Conservation (phyloP, 179 eudicot genomes). For the Beta macrorhiza region DNA sequence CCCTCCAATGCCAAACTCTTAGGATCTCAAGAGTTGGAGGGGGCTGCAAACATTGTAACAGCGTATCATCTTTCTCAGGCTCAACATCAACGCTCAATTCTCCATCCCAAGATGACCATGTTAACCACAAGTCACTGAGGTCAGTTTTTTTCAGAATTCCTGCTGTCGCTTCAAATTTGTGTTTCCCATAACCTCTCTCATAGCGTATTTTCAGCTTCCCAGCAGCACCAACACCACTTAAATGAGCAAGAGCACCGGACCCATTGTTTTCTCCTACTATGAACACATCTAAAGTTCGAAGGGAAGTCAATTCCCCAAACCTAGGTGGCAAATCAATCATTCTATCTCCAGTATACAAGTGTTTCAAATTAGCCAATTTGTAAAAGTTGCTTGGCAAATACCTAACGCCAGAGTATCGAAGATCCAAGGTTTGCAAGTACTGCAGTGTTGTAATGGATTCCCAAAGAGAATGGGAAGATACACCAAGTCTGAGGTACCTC, state of each 20-base stretch:
- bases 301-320: slow-evolving; percentile 8
- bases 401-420: background rate
- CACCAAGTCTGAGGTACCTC: slow-evolving; percentile 21
- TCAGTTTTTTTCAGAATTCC: too few species aligned
- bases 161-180: too few species aligned
- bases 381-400: slow-evolving; percentile 1
- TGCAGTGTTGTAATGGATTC: background rate
- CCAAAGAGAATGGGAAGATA: background rate
- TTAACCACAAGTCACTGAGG: too few species aligned
- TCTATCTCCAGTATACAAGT: background rate
- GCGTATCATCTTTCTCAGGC: too few species aligned
- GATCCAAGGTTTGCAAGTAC: slow-evolving; percentile 3
- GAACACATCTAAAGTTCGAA: slow-evolving; percentile 12
- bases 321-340: slow-evolving; percentile 13
- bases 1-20: background rate
- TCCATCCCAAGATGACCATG: too few species aligned
- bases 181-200: too few species aligned
- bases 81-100: too few species aligned
- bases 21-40: background rate
- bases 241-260: background rate
- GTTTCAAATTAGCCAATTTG: slow-evolving; percentile 13
- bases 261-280: slow-evolving; percentile 20
- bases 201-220: too few species aligned
- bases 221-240: too few species aligned
- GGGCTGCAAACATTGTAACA: background rate